phyloP scores from a whole-genome alignment of 495 filamentous ascomycete species.

The Xylaria curta region DNA sequence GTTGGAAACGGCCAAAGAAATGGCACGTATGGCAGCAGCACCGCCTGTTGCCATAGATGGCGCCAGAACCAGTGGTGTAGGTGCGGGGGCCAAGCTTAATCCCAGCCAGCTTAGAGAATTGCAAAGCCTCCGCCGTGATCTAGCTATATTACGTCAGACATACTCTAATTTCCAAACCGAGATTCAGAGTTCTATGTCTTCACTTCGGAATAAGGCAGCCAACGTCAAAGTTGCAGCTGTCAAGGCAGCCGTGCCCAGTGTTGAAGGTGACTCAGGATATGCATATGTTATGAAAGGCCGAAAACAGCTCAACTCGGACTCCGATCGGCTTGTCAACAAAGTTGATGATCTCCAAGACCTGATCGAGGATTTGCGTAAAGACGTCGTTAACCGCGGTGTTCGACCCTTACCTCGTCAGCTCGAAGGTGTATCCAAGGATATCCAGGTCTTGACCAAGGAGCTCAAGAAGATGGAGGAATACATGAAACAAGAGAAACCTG shows the following conservation, averaged over 20 bases:
- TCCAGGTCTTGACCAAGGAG: constrained; percentile 78
- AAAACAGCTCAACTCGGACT: constrained; percentile 81
- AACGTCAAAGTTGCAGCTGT: constrained; percentile 78
- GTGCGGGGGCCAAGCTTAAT: constrained; percentile 45
- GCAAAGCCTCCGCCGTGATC: constrained; percentile 83
- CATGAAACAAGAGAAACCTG: constrained; percentile 86
- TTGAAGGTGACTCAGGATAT: constrained; percentile 75
- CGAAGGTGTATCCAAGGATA: constrained; percentile 85
- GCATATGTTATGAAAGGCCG: constrained; percentile 85
- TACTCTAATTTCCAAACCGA: constrained; percentile 90
- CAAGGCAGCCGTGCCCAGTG: constrained; percentile 66
- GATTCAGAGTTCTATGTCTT: constrained; percentile 83
- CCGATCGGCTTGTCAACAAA: constrained; percentile 83
- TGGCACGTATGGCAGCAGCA: constrained; percentile 78
- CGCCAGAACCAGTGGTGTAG: constrained; percentile 37
- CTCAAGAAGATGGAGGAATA: constrained; percentile 96
- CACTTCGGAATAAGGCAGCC: constrained; percentile 77
- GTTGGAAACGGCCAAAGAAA: constrained; percentile 87
- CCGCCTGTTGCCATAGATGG: constrained; percentile 59
- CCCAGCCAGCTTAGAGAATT: constrained; percentile 71
- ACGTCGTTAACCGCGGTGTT: constrained; percentile 92
- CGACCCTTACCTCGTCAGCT: constrained; percentile 91
- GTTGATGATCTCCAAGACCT: constrained; percentile 97
- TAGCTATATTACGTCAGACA: constrained; percentile 91
- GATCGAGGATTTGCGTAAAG: constrained; percentile 96